Conservation (phyloP, 169 alveolate species). For the Plasmodium relictum region DNA sequence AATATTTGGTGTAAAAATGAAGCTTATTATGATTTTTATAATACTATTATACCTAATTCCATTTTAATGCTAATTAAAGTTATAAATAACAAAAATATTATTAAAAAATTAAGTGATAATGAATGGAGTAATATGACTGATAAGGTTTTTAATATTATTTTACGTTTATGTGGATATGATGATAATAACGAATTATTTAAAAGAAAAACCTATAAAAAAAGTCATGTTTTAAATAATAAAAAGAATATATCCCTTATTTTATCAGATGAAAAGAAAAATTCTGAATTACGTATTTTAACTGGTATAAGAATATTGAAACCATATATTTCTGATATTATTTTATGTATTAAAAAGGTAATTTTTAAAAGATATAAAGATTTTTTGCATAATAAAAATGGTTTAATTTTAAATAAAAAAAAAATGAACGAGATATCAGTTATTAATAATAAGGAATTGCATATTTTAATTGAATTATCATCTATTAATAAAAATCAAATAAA, state of each 20-base stretch:
- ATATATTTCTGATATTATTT: constrained; percentile 39
- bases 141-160: constrained; percentile 41
- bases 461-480: constrained; percentile 74
- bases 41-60: constrained; percentile 64
- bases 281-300: neutral
- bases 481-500: constrained; percentile 45
- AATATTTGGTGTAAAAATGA: constrained; percentile 68
- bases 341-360: constrained; percentile 43
- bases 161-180: constrained; percentile 72
- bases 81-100: constrained; percentile 33
- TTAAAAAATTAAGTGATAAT: constrained; percentile 8
- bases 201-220: neutral
- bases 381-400: neutral
- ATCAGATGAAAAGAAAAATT: neutral
- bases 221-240: neutral
- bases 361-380: constrained; percentile 42
- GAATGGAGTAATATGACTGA: constrained; percentile 49
- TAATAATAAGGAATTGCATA: constrained; percentile 64
- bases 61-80: constrained; percentile 35
- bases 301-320: constrained; percentile 70
- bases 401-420: constrained; percentile 16
- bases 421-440: constrained; percentile 24
- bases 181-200: neutral
- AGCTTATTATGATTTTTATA: constrained; percentile 37
- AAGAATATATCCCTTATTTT: neutral